Base-by-base conservation (phyloP, 139 green algal species). In the Chloropicon primus region DNA sequence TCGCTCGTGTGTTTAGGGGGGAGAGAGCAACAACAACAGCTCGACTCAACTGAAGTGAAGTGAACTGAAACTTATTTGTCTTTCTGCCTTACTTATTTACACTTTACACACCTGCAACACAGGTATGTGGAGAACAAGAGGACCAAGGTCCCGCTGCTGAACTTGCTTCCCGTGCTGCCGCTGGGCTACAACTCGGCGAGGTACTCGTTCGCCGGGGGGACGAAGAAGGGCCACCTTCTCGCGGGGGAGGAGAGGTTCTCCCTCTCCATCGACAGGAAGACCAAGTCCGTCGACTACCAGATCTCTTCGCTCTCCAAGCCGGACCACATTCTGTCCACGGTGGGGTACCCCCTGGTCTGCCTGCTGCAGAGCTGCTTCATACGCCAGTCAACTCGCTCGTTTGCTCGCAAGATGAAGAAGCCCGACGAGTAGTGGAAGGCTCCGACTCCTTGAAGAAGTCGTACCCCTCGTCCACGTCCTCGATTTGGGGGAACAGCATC, bases 401-500 rank as follows among this genome's bases (percentile, higher is more conserved):
- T 62, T 5, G 41, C 41, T 62, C 41, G 41, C 41, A 62, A 62
- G 41, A 62, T 62, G 41, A 62, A 17, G 41, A 62, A 17, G 41
- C n/a, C n/a, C n/a, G 41, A 62, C 10, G 17, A 62, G 41, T 17
- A 5, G 41, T 17, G 5, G 41, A n/a, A 62, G 41, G 41, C 41
- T 62, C 41, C 10, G 10, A 5, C 41, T 62, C 41, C 41, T 62
- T 62, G 41, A n/a, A 62, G 17, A 62, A 62, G 41, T 62, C 41
- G 41, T 62, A 62, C 5, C 41, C 41, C 41, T 17, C 17, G 41
- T 62, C 41, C 41, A 62, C 41, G 41, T 98, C 93, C 76, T 97
- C 90, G 5, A 98, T 92, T 81, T 99, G 94, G 2, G 95, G 95
- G 77, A 99, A 79, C 24, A 89, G 92, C 93, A 99, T 99, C 41